A percentile compares a stretch with the other conserved stretches of the same genome.
Conservation (phyloP, 495 filamentous ascomycete genomes). For the Saxophila tyrrhenica region DNA sequence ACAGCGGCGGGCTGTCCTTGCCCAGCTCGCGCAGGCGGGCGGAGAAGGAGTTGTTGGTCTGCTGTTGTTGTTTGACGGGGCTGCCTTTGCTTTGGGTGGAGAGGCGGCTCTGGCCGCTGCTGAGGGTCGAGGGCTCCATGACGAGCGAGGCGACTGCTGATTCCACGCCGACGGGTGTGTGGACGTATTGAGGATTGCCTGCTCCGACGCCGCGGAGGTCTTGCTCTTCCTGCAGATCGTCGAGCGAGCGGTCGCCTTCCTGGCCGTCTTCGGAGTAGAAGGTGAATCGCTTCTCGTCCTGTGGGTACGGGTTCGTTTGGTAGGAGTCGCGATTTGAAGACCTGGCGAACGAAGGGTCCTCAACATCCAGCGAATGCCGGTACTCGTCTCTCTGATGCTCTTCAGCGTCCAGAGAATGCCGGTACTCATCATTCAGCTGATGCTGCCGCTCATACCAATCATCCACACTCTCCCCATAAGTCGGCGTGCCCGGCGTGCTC, state of each 20-base stretch:
- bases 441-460: slow-evolving; percentile 45
- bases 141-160: slow-evolving; percentile 80
- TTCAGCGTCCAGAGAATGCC: slow-evolving; percentile 37
- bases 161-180: slow-evolving; percentile 60
- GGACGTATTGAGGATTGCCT: slow-evolving; percentile 63
- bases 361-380: slow-evolving; percentile 38
- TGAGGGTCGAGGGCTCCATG: slow-evolving; percentile 59
- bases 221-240: slow-evolving; percentile 51
- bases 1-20: slow-evolving; percentile 16
- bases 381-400: slow-evolving; percentile 28
- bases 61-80: no score
- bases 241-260: slow-evolving; percentile 35
- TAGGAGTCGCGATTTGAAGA: slow-evolving; percentile 10
- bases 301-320: slow-evolving; percentile 33
- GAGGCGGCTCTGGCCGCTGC: slow-evolving; percentile 17
- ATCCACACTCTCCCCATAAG: slow-evolving; percentile 30
- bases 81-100: no score
- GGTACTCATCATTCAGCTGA: slow-evolving; percentile 41
- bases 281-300: slow-evolving; percentile 46
- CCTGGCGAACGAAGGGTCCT: slow-evolving; percentile 19
- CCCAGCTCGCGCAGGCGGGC: slow-evolving; percentile 14
- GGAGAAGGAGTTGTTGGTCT: slow-evolving; percentile 9
- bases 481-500: slow-evolving; percentile 22
- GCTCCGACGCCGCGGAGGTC: slow-evolving; percentile 55
- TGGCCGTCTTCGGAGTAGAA: slow-evolving; percentile 57